Conservation (phyloP, 177 flowering plant species). For the Vitis hybrid region DNA sequence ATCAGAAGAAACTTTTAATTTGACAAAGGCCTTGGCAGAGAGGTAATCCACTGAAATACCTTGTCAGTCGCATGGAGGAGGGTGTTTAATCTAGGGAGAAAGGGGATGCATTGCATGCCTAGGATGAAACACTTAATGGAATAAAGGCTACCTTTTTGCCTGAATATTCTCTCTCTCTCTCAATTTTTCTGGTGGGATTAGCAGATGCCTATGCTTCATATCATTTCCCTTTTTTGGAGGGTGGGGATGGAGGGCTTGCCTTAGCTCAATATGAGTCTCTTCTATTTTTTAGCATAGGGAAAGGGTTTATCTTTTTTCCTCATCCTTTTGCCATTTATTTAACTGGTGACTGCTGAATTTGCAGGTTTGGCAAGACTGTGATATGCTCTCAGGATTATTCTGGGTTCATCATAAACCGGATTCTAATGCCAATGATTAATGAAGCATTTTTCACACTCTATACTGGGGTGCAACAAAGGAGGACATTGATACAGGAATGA, state of each 20-base stretch:
- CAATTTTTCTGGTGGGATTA: too few species aligned
- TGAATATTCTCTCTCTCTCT: too few species aligned
- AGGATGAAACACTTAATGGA: too few species aligned
- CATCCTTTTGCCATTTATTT: not conserved
- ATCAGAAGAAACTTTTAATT: constrained; percentile 67
- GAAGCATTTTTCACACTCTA: constrained; percentile 86
- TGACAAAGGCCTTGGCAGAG: constrained; percentile 71
- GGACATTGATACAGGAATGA: constrained; percentile 93
- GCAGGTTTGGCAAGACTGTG: constrained; percentile 86
- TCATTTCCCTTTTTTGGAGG: too few species aligned
- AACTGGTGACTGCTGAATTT: constrained; percentile 10
- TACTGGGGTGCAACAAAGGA: constrained; percentile 96
- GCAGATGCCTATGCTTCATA: too few species aligned
- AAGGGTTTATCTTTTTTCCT: not conserved
- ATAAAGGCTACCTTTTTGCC: too few species aligned
- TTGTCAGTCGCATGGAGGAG: not conserved
- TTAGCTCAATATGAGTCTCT: too few species aligned
- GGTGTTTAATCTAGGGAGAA: too few species aligned
- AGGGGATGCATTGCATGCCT: too few species aligned
- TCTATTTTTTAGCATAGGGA: not conserved
- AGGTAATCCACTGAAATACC: constrained; percentile 40
- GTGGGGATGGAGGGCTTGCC: too few species aligned
- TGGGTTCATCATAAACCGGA: constrained; percentile 91
- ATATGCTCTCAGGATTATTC: constrained; percentile 85
- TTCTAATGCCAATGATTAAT: constrained; percentile 97